phyloP scores from a whole-genome alignment of 768 basidiomycete species.

The Xerocomellus intermedius region DNA sequence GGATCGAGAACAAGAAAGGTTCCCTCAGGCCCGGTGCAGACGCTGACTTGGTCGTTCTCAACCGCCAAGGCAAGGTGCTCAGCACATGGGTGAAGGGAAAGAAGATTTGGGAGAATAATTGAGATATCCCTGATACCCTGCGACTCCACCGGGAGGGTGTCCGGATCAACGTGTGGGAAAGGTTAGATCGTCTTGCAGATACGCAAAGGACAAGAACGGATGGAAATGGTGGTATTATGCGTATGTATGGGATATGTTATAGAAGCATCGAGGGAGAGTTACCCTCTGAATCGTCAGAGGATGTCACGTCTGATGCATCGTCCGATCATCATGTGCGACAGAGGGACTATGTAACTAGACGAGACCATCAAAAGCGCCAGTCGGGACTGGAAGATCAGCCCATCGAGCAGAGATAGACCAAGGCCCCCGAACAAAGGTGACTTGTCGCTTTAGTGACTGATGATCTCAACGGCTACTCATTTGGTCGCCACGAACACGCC shows the following conservation, averaged over 20 bases:
- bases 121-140: constrained; percentile 4
- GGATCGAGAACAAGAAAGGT: constrained; percentile 78
- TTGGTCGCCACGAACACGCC: no score
- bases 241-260: not conserved
- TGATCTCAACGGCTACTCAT: no score
- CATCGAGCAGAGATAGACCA: not conserved
- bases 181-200: not conserved
- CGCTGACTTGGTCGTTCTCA: constrained; percentile 80
- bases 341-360: not conserved
- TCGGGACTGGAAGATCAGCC: not conserved
- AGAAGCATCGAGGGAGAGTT: not conserved
- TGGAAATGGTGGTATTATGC: not conserved
- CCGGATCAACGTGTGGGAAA: not conserved
- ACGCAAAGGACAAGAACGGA: no score
- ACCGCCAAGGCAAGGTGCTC: constrained; percentile 61
- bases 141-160: not conserved
- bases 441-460: no score
- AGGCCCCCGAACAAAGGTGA: no score
- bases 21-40: constrained; percentile 79
- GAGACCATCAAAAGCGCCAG: no score
- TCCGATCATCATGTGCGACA: not conserved
- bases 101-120: constrained; percentile 58
- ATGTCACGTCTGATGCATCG: not conserved
- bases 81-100: constrained; percentile 78
- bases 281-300: not conserved